Evolutionary conservation across 169 alveolate species (phyloP), one percentile per base, ranked within the genome.

Genomic region (Cryptosporidium ryanae): DNA sequence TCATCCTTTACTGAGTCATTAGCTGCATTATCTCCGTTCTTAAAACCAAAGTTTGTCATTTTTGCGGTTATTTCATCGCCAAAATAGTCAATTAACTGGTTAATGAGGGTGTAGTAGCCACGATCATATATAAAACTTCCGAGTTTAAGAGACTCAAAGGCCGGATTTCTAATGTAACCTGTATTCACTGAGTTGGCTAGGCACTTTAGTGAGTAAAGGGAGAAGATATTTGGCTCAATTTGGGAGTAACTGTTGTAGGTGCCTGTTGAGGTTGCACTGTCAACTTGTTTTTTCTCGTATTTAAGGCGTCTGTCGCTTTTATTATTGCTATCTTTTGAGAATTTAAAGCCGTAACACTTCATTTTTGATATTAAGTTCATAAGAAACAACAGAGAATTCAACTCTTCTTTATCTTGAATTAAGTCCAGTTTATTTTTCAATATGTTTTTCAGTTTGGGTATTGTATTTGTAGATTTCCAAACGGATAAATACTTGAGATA

Each of bases 91-190:
- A 70, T 23, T 21, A 70, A 23, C 34, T 70, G 84, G 34, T 70
- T 70, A 18, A 70, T n/a, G 18, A 70, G 50, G 0, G 68, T 52
- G 21, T 70, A 70, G 43, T 49, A 70, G n/a, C 84, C 68, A 70
- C 38, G 23, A 31, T 55, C 66, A 18, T 29, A 54, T 15, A 52
- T 52, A 18, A 23, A 32, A 38, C 8, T 4, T 6, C 46, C 46
- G 8, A 38, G 46, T 7, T n/a, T 70, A 10, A 46, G 65, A 17
- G 38, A 15, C 5, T 21, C 18, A 18, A 70, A 32, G 1, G 54
- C 27, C 25, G 84, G 66, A 27, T 54, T 55, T 38, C 66, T 55
- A 21, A 70, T 31, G 31, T 52, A 70, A 10, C 84, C 84, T 1
- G 66, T 27, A 2, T 38, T 32, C 25, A 70, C 29, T 29, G 84